Evolutionary conservation across 208 protist genomes (phyloP).

Genomic region (Leishmania braziliensis): DNA sequence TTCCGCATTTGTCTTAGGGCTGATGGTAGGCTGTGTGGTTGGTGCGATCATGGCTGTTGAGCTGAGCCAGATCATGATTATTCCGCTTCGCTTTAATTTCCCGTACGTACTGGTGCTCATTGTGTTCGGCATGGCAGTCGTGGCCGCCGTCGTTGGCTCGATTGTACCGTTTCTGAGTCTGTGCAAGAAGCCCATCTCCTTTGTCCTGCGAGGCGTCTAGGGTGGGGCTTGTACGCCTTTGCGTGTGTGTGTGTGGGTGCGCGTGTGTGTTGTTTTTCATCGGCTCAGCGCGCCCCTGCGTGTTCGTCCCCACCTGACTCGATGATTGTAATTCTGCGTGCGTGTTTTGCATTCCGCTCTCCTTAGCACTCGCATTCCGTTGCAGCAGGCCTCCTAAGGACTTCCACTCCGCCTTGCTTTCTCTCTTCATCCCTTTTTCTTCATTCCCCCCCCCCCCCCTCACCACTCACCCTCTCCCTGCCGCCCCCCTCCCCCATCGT

Average conservation of each 20-base stretch:
- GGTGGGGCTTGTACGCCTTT: background rate
- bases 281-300: too few species aligned
- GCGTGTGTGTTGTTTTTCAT: background rate
- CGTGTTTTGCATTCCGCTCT: background rate
- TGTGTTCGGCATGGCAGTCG: constrained; percentile 71
- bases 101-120: constrained; percentile 87
- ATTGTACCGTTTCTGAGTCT: constrained; percentile 77
- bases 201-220: constrained; percentile 56
- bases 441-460: background rate
- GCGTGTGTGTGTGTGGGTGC: too few species aligned
- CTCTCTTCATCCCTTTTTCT: background rate
- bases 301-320: too few species aligned
- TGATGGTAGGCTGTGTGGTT: constrained; percentile 68
- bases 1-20: constrained; percentile 88
- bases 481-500: background rate
- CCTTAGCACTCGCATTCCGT: background rate
- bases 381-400: background rate
- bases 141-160: constrained; percentile 88
- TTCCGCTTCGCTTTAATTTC: constrained; percentile 90
- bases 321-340: too few species aligned
- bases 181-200: constrained; percentile 72
- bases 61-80: constrained; percentile 84
- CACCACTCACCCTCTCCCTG: background rate
- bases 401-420: background rate
- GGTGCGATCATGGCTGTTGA: constrained; percentile 88